phyloP scores from a whole-genome alignment of 352 stramenopile species.

The Pythium monospermum region DNA sequence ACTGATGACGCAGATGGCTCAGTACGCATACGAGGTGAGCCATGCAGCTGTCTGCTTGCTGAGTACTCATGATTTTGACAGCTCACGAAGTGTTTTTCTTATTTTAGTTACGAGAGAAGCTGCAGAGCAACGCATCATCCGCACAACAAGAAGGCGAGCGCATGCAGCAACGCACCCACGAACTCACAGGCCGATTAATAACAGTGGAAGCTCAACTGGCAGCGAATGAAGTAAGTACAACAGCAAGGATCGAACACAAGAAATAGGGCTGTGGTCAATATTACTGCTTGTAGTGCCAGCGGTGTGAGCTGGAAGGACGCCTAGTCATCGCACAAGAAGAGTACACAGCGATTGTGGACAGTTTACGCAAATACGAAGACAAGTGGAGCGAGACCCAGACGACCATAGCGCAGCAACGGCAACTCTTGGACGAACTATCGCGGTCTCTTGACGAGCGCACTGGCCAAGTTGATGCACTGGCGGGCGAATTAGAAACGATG shows the following conservation, averaged over 20 bases:
- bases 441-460: conserved; percentile 12
- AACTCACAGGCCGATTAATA: conserved; percentile 3
- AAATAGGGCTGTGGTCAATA: not conserved
- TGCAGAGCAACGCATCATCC: not conserved
- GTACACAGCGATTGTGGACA: conserved; percentile 9
- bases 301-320: conserved; percentile 3
- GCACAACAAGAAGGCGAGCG: conserved; percentile 4
- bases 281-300: not conserved
- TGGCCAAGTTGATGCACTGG: conserved; percentile 1
- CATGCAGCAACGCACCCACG: conserved; percentile 4
- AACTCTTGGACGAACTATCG: conserved; percentile 37
- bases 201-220: not conserved
- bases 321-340: not conserved
- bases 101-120: conserved; percentile 15
- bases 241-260: not conserved
- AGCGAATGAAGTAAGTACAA: not conserved
- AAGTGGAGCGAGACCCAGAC: conserved; percentile 30
- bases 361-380: conserved; percentile 34
- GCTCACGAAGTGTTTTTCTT: not conserved
- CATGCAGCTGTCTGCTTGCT: too few relatives aligned
- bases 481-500: not conserved
- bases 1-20: conserved; percentile 36
- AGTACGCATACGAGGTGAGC: conserved; percentile 39
- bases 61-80: too few relatives aligned
- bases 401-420: conserved; percentile 32